Percentiles rank a stretch among this genome's conserved stretches.
Conservation (phyloP, 2,329 filamentous ascomycete species). For the Diaporthe sp. region DNA sequence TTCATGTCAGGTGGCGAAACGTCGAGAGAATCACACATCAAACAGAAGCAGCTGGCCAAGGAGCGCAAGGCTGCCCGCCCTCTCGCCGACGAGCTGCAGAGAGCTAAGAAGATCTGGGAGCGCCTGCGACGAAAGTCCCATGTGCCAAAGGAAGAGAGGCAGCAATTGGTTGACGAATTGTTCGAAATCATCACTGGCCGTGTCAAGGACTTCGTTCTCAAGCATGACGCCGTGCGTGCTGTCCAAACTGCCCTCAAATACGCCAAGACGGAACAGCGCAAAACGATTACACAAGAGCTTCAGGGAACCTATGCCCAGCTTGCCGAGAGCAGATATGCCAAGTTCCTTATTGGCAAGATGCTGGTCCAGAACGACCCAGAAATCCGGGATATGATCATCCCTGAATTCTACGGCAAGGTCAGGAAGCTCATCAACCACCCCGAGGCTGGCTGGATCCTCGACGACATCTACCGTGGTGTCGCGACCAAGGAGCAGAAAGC, state of each 20-base stretch:
- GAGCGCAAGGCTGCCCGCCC: slow-evolving; percentile 95
- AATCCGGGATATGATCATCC: slow-evolving; percentile 88
- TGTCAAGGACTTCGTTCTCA: slow-evolving; percentile 96
- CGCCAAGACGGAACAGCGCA: slow-evolving; percentile 85
- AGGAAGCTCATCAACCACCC: slow-evolving; percentile 95
- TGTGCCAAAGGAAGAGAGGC: slow-evolving; percentile 89
- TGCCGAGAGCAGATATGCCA: slow-evolving; percentile 96
- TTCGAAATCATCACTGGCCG: slow-evolving; percentile 92
- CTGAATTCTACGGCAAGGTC: slow-evolving; percentile 95
- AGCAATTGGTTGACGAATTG: slow-evolving; percentile 88
- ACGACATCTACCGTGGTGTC: slow-evolving; percentile 93
- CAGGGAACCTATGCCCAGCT: slow-evolving; percentile 86
- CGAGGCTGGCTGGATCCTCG: slow-evolving; percentile 96
- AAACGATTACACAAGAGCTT: slow-evolving; percentile 88
- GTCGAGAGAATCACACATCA: slow-evolving; percentile 89
- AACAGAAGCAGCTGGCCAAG: slow-evolving; percentile 88
- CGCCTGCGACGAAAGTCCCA: slow-evolving; percentile 92
- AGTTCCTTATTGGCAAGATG: slow-evolving; percentile 96
- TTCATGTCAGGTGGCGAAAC: slow-evolving; percentile 61
- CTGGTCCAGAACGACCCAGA: slow-evolving; percentile 91
- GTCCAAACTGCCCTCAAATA: slow-evolving; percentile 99
- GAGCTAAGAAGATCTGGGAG: slow-evolving; percentile 98
- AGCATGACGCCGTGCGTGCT: slow-evolving; percentile 97
- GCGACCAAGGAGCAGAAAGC: slow-evolving; percentile 90
- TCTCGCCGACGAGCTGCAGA: slow-evolving; percentile 87